Base-by-base conservation (phyloP, 2,329 filamentous ascomycete genomes). In the Drechmeria coniospora region DNA sequence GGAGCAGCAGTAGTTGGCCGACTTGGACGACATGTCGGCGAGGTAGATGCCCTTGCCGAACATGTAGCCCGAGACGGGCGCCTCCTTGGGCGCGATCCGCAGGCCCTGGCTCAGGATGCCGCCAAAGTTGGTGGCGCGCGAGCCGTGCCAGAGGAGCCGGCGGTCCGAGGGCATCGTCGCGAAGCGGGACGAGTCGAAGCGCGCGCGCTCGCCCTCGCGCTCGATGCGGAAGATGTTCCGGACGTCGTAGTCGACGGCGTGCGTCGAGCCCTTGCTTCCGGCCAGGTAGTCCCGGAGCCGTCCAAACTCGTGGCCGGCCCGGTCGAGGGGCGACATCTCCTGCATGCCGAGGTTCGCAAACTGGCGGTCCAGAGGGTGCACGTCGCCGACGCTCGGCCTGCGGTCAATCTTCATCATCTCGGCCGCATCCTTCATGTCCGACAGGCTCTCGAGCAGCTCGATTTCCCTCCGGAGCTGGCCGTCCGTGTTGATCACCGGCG, bases 31-130 rank as follows among this genome's bases (percentile, higher is more conserved):
- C 64, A 84, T 84, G 43, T 92, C 82, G 3, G 82, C 82, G 2
- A 92, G 66, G 46, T 92, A 92, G 25, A 92, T 79, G 24, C 83
- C 83, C 51, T 92, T 92, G 32, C 78, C 83, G 39, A 92, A 92
- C 79, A 87, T 87, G 57, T 87, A 84, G 2, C 81, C 81, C 4
- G 63, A 68, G 0, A 74, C 74, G 0, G 82, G 84, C 0, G 83
- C 83, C 49, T 92, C 77, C 0, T 78, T 77, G 0, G 84, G 84
- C 6, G 84, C 84, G 38, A 92, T 92, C n/a, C 82, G 78, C 6
- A 93, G 66, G 37, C 84, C 84, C 50, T 92, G 81, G 32, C 74
- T 79, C 23, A 92, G 68, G 33, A 93, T 93, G 44, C 83, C 84
- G 44, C 78, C 82, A 38, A 76, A 92, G 49, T 92, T 92, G 28